Base-by-base conservation (phyloP, 2,329 filamentous ascomycete genomes). In the Phialocephala subalpina region DNA sequence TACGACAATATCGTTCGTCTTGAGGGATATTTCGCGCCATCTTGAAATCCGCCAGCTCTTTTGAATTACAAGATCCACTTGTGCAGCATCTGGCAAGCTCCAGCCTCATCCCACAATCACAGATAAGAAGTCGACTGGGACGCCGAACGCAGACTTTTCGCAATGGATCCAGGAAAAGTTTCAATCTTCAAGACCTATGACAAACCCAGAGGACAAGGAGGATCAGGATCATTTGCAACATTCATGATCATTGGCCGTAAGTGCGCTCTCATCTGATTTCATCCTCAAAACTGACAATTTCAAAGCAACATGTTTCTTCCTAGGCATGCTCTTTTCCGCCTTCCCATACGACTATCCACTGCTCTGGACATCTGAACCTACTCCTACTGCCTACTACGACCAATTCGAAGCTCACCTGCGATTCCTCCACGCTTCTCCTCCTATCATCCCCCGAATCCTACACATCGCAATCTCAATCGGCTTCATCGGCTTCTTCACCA, bases 341-440 rank as follows among this genome's bases (percentile, higher is more conserved):
- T 97, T 98, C 81, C 94, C 96, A 68, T 99, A 98, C 84, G 96
- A 97, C 84, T 96, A 93, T 82, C 91, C 93, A 67, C 90, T 96
- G 69, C 90, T 97, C 62, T 97, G 93, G 86, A 91, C 90, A 60
- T 87, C 88, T 35, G 88, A 87, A 49, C 84, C 83, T 63, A 84
- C 92, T 61, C 84, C 86, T 67, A 83, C 85, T 45, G 77, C 85
- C 52, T 97, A 95, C 86, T 94, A 92, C 77, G 87, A 90, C 78
- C 90, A 94, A 77, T 89, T 97, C 69, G 95, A 98, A 82, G 86
- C 87, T 57, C 96, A 99, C 83, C 89, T 98, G 65, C 90, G 89
- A 75, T 96, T 97, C 82, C 85, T 99, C 70, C 93, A 97, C 83
- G 90, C 92, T 77, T 93, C 93, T 56, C 96, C 96, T 56, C 93